Base-by-base conservation (phyloP, 148 eudicot genomes). In the Persicaria tinctoria region DNA sequence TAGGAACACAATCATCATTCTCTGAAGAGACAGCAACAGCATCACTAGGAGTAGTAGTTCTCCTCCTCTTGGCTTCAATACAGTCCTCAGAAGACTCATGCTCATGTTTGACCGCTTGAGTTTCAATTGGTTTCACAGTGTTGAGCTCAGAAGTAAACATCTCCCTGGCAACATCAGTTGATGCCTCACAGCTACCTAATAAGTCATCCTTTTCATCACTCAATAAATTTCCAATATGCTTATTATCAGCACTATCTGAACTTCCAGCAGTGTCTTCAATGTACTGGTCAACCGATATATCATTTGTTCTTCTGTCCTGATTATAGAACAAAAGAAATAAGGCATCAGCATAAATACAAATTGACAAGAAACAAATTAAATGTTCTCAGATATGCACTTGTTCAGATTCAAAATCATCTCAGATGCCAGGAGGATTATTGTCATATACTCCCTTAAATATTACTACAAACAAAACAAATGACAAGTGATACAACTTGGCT, bases 51-150 rank as follows among this genome's bases (percentile, higher is more conserved):
- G 3, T 47, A 17, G 63, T 56, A 48, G 74, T 78, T 69, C 82
- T 76, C 56, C 46, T 55, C 73, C 85, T 88, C 80, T 84, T 89
- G 78, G 77, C 82, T 75, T 75, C 84, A 76, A 16, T 54, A 20
- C 70, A 83, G 63, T 85, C 89, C 53, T 81, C 84, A 81, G n/a
- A 50, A 71, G 51, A 53, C 74, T 71, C 74, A 46, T 47, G 8
- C 47, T 66, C 53, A 69, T 45, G 51, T 69, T 46, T 53, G 75
- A 76, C 77, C 83, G 86, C 81, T 91, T 91, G 69, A 80, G 84
- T 57, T 73, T 80, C 84, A 76, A 59, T 68, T 68, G 76, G 63
- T 68, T 80, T 76, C 51, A 71, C 77, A 59, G 85, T 57, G 72
- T 74, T 75, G 48, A 60, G 79, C 70, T 72, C 78, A 68, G 57